Conservation (phyloP, 2,329 filamentous ascomycete species). For the Albifimbria verrucaria region DNA sequence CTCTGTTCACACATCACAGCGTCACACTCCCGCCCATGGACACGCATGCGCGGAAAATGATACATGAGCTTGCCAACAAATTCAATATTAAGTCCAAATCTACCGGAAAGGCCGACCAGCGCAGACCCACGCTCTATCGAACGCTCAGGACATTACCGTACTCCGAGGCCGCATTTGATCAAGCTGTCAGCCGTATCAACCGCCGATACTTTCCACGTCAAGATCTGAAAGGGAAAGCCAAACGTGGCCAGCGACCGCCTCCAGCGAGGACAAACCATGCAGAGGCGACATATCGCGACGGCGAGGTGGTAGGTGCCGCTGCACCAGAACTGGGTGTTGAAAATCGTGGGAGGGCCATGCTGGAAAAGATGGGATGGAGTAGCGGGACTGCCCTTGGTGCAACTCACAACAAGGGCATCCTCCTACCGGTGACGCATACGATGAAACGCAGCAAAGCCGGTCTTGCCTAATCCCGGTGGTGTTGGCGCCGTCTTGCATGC, state of each 20-base stretch:
- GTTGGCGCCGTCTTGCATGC: neutral
- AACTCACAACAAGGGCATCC: conserved; percentile 79
- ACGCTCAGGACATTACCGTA: conserved; percentile 64
- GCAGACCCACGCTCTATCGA: conserved; percentile 76
- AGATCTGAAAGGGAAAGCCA: conserved; percentile 34
- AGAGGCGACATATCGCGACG: conserved; percentile 63
- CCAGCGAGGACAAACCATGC: conserved; percentile 15
- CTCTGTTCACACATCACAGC: conserved; percentile 42
- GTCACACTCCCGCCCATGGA: conserved; percentile 81
- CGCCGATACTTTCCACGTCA: conserved; percentile 55
- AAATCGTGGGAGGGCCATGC: conserved; percentile 80
- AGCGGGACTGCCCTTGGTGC: conserved; percentile 81
- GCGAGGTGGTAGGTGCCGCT: conserved; percentile 80
- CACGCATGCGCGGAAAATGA: conserved; percentile 68
- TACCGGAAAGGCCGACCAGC: conserved; percentile 65
- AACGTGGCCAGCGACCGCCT: conserved; percentile 25
- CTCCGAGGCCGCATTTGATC: conserved; percentile 52
- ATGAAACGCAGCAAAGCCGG: conserved; percentile 86
- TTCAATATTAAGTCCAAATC: conserved; percentile 85
- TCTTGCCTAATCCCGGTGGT: conserved; percentile 52
- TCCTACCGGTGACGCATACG: conserved; percentile 80
- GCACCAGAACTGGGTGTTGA: conserved; percentile 80
- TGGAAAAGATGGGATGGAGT: conserved; percentile 98
- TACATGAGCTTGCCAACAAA: conserved; percentile 74
- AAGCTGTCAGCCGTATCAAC: conserved; percentile 41